Conservation (phyloP, 106 monocot genomes). For the Platanthera guangdongensis region DNA sequence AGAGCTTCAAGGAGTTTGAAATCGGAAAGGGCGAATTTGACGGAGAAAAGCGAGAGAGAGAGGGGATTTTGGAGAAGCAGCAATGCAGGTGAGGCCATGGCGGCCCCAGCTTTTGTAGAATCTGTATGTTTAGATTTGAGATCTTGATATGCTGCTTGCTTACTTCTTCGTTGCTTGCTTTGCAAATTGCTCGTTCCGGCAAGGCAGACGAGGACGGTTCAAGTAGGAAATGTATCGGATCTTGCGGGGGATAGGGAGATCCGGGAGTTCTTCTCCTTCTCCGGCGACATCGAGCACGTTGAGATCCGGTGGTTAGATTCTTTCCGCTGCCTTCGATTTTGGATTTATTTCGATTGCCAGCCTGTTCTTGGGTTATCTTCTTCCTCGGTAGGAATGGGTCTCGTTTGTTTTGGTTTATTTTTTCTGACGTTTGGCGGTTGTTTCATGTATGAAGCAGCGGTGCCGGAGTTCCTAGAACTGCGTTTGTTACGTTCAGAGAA, state of each 20-base stretch:
- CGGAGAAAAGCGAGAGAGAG: background rate
- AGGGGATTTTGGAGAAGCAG: background rate
- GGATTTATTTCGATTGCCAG: background rate
- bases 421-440: slow-evolving; percentile 6
- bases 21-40: background rate
- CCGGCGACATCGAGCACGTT: slow-evolving; percentile 81
- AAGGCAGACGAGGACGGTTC: slow-evolving; percentile 58
- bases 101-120: background rate
- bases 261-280: slow-evolving; percentile 96
- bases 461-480: slow-evolving; percentile 31
- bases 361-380: background rate
- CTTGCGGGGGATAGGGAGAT: slow-evolving; percentile 92
- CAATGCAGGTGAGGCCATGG: slow-evolving; percentile 12
- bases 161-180: background rate
- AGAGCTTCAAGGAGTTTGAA: background rate
- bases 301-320: slow-evolving; percentile 42
- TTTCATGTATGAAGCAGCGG: slow-evolving; percentile 15
- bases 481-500: slow-evolving; percentile 91
- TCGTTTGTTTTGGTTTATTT: slow-evolving; percentile 6
- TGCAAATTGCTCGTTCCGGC: background rate
- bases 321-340: background rate
- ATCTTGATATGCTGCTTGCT: background rate
- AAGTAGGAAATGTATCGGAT: slow-evolving; percentile 86
- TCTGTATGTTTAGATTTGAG: background rate
- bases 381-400: background rate